Evolutionary conservation across 2,329 filamentous ascomycete species (phyloP).

Genomic region (Tricladium varicosporioides): DNA sequence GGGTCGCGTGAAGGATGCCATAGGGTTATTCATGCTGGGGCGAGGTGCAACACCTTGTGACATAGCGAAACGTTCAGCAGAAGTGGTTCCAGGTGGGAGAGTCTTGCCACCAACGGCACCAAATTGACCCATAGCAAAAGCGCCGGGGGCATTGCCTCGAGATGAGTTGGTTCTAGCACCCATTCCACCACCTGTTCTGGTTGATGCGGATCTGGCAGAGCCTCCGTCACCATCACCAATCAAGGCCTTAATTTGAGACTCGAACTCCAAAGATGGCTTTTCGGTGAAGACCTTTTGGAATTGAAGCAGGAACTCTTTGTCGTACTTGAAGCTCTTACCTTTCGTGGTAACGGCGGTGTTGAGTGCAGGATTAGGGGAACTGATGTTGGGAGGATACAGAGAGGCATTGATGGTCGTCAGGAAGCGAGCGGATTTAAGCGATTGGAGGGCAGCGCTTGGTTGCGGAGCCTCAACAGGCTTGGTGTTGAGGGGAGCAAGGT

Average conservation of each 20-base stretch:
- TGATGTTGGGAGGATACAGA: slow-evolving; percentile 79
- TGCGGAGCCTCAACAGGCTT: slow-evolving; percentile 88
- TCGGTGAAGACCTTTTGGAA: slow-evolving; percentile 97
- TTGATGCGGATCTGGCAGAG: slow-evolving; percentile 59
- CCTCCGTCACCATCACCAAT: slow-evolving; percentile 75
- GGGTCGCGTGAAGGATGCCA: slow-evolving; percentile 59
- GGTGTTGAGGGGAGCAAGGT: slow-evolving; percentile 76
- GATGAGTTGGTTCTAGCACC: slow-evolving; percentile 50
- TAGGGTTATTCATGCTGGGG: slow-evolving; percentile 47
- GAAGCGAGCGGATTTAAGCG: slow-evolving; percentile 88
- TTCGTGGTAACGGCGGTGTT: slow-evolving; percentile 79
- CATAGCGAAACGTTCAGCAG: slow-evolving; percentile 71
- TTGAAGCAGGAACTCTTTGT: slow-evolving; percentile 91
- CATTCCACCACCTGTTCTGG: slow-evolving; percentile 54
- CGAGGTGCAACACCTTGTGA: slow-evolving; percentile 52
- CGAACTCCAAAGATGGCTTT: slow-evolving; percentile 93
- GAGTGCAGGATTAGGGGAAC: slow-evolving; percentile 86
- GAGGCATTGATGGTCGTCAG: slow-evolving; percentile 75
- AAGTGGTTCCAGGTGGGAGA: slow-evolving; percentile 74
- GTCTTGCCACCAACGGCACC: slow-evolving; percentile 52
- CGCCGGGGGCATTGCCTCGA: slow-evolving; percentile 48
- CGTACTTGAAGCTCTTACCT: slow-evolving; percentile 85
- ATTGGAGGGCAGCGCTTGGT: slow-evolving; percentile 89
- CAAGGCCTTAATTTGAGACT: slow-evolving; percentile 80
- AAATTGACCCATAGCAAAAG: slow-evolving; percentile 71